A percentile compares a stretch with the other conserved stretches of the same genome.
These are phyloP conservation scores for Myochromella boudieri DNA, from an alignment of 768 basidiomycete species.

Conservation along the genomic window DNA sequence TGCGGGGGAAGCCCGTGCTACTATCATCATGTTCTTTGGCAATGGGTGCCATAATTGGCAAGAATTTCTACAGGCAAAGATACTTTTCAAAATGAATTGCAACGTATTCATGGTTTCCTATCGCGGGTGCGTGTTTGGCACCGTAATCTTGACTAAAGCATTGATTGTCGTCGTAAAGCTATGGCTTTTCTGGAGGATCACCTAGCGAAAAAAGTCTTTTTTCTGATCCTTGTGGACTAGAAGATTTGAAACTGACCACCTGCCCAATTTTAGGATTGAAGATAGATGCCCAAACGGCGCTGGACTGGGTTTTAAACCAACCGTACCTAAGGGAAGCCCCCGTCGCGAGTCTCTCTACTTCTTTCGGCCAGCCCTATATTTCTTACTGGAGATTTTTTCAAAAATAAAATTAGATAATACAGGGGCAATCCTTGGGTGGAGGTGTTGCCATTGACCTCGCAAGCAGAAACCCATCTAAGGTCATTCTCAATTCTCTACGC, in stretches of 20 bases:
- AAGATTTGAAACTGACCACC: no score
- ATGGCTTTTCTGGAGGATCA: slow-evolving; percentile 74
- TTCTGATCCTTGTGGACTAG: no score
- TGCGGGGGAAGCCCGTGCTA: slow-evolving; percentile 47
- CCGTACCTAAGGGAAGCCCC: slow-evolving; percentile 56
- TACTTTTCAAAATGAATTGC: slow-evolving; percentile 73
- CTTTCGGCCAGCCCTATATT: neutral
- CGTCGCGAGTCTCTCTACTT: slow-evolving; percentile 42
- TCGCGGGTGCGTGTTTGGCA: slow-evolving; percentile 69
- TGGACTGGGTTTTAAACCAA: slow-evolving; percentile 66
- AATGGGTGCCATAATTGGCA: slow-evolving; percentile 76
- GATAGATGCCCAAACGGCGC: slow-evolving; percentile 76
- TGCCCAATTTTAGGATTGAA: slow-evolving; percentile 54
- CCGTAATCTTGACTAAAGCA: neutral
- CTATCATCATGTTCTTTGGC: slow-evolving; percentile 87
- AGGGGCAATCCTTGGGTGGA: slow-evolving; percentile 81
- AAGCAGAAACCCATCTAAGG: slow-evolving; percentile 62
- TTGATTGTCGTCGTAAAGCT: slow-evolving; percentile 53
- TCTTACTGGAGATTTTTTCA: no score
- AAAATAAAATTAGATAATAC: no score
- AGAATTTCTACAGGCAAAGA: slow-evolving; percentile 62
- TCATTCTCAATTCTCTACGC: slow-evolving; percentile 25
- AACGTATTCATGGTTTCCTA: slow-evolving; percentile 90
- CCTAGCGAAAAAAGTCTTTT: slow-evolving; percentile 74
- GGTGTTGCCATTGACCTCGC: slow-evolving; percentile 87